These are phyloP conservation scores for Penicillium subrubescens DNA, from an alignment of 495 filamentous ascomycete genomes.

Conservation along the genomic window DNA sequence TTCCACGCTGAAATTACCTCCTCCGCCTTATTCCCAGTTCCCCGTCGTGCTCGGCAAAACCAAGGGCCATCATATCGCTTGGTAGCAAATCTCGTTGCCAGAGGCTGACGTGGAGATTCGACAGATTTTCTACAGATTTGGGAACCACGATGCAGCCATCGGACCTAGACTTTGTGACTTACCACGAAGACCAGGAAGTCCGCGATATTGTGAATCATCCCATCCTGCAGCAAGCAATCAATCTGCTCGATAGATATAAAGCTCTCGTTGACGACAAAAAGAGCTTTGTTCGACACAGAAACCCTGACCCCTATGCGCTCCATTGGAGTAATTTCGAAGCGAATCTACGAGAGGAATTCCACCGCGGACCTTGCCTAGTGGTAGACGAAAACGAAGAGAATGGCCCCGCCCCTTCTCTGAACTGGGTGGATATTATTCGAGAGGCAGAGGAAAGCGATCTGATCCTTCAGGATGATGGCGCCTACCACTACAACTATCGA, in stretches of 20 bases:
- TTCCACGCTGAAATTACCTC: not conserved
- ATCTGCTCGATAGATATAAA: not conserved
- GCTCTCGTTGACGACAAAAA: not conserved
- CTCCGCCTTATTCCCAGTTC: not conserved
- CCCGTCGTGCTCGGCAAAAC: not conserved
- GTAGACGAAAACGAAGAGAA: not conserved
- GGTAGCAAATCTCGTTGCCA: not conserved
- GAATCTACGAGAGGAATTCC: slow-evolving; percentile 1
- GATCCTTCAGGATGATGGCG: not conserved
- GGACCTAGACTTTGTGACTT: not conserved
- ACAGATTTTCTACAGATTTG: not conserved
- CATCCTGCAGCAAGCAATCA: not conserved
- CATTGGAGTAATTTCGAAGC: not conserved
- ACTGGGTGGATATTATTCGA: slow-evolving; percentile 2
- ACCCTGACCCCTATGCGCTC: too few species aligned
- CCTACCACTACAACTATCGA: not conserved
- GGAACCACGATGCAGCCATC: not conserved
- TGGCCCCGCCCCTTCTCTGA: not conserved
- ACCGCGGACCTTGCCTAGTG: not conserved
- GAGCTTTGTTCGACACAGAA: not conserved
- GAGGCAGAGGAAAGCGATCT: slow-evolving; percentile 1
- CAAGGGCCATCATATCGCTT: not conserved
- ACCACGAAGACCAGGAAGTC: not conserved
- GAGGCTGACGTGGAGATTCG: not conserved
- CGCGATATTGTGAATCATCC: not conserved